Percentiles rank a stretch among this genome's conserved stretches.
Conservation (phyloP, 257 asterid genomes). For the Solanum peruvianum region DNA sequence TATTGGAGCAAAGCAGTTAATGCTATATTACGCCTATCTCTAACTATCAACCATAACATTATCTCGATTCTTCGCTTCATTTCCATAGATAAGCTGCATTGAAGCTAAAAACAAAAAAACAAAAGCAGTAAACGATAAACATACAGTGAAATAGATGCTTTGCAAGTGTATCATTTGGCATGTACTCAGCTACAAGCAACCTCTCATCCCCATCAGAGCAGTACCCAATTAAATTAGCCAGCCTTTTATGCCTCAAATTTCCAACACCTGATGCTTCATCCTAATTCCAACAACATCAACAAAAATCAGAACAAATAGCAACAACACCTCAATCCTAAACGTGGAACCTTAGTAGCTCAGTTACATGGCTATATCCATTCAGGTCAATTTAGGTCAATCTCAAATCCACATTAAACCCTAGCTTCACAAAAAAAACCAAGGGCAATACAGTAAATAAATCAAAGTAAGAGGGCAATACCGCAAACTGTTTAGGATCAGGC, state of each 20-base stretch:
- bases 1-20: not conserved
- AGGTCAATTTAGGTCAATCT: not conserved
- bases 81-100: not conserved
- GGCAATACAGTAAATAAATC: not conserved
- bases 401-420: constrained; percentile 5
- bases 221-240: constrained; percentile 95
- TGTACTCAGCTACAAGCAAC: constrained; percentile 87
- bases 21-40: not conserved
- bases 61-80: not conserved
- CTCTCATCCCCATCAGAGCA: constrained; percentile 98
- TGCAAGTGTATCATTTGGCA: constrained; percentile 97
- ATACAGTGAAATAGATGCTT: constrained; percentile 92
- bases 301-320: not conserved
- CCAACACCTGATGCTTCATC: constrained; percentile 97
- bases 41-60: not conserved
- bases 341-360: not conserved
- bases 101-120: not conserved
- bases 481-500: constrained; percentile 96
- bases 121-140: constrained; percentile 24
- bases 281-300: constrained; percentile 15
- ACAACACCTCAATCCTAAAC: not conserved
- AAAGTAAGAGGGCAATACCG: constrained; percentile 18
- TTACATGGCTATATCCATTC: not conserved
- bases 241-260: constrained; percentile 86
- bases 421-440: not conserved